Percentiles rank a stretch among this genome's conserved stretches.
These are phyloP conservation scores for Symbiodinium natans DNA, from an alignment of 73 alveolate species.

Conservation along the genomic window DNA sequence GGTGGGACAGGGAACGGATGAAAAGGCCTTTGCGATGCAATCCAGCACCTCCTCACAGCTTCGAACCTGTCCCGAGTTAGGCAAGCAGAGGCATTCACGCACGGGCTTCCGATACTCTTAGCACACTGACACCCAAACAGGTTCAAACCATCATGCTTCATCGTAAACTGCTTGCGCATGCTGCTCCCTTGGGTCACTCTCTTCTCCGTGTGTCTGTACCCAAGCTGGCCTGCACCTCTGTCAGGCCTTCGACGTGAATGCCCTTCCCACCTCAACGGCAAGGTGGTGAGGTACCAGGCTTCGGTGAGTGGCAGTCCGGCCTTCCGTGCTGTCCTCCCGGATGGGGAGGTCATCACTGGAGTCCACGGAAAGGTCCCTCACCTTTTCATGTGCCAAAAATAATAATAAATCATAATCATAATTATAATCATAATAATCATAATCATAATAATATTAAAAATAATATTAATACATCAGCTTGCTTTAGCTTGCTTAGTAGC, in stretches of 20 bases:
- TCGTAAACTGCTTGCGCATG: no score
- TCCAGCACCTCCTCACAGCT: conserved; percentile 49
- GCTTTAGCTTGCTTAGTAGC: neutral
- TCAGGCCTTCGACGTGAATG: conserved; percentile 68
- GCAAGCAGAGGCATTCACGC: no score
- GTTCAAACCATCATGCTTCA: no score
- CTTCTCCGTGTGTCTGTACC: no score
- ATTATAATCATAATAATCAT: neutral
- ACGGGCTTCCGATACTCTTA: no score
- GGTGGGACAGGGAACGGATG: no score
- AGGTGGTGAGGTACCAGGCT: no score
- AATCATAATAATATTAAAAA: neutral
- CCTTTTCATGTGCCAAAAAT: neutral
- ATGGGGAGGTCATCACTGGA: conserved; percentile 64
- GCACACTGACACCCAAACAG: no score
- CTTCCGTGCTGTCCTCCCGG: conserved; percentile 64
- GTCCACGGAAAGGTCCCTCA: conserved; percentile 43
- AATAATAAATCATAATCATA: neutral
- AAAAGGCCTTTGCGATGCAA: conserved; percentile 67
- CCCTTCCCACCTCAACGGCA: conserved; percentile 47
- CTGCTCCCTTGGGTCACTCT: no score
- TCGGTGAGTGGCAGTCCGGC: neutral
- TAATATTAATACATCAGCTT: neutral
- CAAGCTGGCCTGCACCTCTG: conserved; percentile 48
- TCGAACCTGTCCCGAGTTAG: conserved; percentile 32